These are phyloP conservation scores for Aristolochia californica DNA, from an alignment of 164 flowering plant species.

Conservation along the genomic window DNA sequence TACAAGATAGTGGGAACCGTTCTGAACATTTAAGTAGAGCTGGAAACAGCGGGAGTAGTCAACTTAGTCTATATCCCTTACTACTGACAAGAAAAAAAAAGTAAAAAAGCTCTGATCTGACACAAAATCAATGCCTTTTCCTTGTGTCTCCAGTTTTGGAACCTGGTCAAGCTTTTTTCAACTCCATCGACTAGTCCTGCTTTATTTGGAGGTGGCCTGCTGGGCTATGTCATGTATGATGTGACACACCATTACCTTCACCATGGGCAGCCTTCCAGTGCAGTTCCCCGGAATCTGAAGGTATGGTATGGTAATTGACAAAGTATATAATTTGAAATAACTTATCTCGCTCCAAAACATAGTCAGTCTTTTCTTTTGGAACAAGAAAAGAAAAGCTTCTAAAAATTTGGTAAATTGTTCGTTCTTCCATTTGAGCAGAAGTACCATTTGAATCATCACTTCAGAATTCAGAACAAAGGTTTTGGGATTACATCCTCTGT, in stretches of 20 bases:
- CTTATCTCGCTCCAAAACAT: no score
- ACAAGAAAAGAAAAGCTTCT: no score
- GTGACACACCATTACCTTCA: conserved; percentile 87
- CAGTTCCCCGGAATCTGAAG: conserved; percentile 53
- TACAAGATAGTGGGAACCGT: no score
- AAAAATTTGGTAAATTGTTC: no score
- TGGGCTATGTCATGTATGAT: conserved; percentile 92
- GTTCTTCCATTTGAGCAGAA: conserved; percentile 27
- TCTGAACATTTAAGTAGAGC: no score
- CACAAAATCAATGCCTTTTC: no score
- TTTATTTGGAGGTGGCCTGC: conserved; percentile 69
- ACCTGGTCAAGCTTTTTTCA: conserved; percentile 41
- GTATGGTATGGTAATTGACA: conserved; percentile 26
- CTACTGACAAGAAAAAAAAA: neutral
- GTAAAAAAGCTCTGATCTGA: neutral
- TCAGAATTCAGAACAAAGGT: conserved; percentile 73
- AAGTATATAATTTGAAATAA: no score
- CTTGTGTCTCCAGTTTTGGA: conserved; percentile 49
- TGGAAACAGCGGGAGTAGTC: no score
- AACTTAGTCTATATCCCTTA: neutral
- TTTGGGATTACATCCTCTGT: conserved; percentile 82
- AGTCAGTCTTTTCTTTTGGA: no score
- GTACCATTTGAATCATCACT: conserved; percentile 94
- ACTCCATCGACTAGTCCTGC: conserved; percentile 73
- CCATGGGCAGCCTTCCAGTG: conserved; percentile 75